Base-by-base conservation (phyloP, 2,329 filamentous ascomycete species). In the Aschersonia sp. region DNA sequence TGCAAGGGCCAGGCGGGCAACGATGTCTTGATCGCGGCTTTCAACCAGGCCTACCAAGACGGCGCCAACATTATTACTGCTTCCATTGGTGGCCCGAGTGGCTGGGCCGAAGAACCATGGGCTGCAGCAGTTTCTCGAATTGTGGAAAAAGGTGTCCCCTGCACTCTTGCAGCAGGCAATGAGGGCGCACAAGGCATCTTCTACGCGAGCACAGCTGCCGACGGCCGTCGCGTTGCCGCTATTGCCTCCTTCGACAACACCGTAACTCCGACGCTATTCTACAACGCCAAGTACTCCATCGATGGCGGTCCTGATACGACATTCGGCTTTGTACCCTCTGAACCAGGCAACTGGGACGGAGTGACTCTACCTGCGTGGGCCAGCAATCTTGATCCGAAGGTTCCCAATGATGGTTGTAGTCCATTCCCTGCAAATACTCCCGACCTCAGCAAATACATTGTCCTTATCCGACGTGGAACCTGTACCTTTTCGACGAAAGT, bases 41-140 rank as follows among this genome's bases (percentile, higher is more conserved):
- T 75, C 56, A 72, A 76, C 60, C 69, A 68, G 55, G 79, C 79
- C 0, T 79, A 72, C 53, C 71, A 81, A 55, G 76, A 71, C n/a
- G 75, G 75, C 35, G 71, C 71, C 37, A 64, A 78, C 54, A 71
- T 79, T 52, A 78, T 79, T 56, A 75, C 71, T 1, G 67, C 72
- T 1, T 76, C 73, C 4, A 69, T 78, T 42, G 73, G 74, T n/a
- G 67, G 66, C 0, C 54, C 68, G 0, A 67, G 64, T 0, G 75
- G 75, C 10, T 79, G 73, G 73, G 63, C 66, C 2, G 70, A 75
- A 51, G 69, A 73, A 11, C 66, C 72, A 0, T 73, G 68, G 69
- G 65, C 72, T 5, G 67, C 68, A 1, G 67, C 67, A 2, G 70
- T 74, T 10, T 68, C 70, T 12, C 67, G 71, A 4, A 76, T 79